phyloP scores from a whole-genome alignment of 495 filamentous ascomycete genomes.

The Astrothelium macrocarpum region DNA sequence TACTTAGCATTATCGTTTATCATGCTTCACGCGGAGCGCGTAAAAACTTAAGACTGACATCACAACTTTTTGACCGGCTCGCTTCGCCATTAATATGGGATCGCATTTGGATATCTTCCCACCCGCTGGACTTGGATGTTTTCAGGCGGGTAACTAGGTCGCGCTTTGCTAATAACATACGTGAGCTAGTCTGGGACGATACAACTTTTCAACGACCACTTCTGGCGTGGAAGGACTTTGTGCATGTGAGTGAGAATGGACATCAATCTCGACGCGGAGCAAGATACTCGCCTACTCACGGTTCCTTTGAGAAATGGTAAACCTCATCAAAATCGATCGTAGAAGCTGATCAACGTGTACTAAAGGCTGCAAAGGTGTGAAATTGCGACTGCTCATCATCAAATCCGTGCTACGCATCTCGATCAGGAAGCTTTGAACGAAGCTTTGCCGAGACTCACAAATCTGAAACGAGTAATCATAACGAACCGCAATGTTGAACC shows the following conservation, averaged over 20 bases:
- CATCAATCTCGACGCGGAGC: not conserved
- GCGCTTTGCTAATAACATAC: not conserved
- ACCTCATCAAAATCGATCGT: not conserved
- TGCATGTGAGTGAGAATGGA: not conserved
- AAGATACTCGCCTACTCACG: not conserved
- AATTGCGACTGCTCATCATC: not conserved
- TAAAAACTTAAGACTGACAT: not conserved
- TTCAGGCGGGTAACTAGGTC: not conserved
- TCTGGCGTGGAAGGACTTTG: not conserved
- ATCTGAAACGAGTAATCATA: not conserved
- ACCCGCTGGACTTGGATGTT: not conserved
- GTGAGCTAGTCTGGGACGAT: not conserved
- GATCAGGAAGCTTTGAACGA: not conserved
- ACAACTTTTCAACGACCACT: not conserved
- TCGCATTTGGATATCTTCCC: conserved; percentile 2
- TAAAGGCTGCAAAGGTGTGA: not conserved
- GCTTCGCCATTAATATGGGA: conserved; percentile 3
- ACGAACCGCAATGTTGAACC: not conserved
- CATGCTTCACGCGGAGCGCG: not conserved
- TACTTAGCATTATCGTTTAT: not conserved
- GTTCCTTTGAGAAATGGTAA: not conserved
- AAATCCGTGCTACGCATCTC: not conserved
- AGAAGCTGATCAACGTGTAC: not conserved
- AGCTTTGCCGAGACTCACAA: not conserved
- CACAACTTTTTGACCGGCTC: not conserved